Base-by-base conservation (phyloP, 768 basidiomycete genomes). In the Coprinopsis cinerea region DNA sequence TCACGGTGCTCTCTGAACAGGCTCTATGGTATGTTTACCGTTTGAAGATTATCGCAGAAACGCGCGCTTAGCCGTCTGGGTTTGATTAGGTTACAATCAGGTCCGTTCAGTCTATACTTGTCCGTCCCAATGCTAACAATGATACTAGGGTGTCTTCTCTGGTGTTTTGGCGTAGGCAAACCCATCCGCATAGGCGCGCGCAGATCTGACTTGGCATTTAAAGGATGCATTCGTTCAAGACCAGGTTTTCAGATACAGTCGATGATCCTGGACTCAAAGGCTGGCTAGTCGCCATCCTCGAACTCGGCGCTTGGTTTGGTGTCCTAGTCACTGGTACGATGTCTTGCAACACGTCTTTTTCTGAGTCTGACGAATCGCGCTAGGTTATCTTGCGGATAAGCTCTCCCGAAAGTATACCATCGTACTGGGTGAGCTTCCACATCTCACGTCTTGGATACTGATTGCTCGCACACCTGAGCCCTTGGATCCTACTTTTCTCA, bases 301-400 rank as follows among this genome's bases (percentile, higher is more conserved):
- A 86, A 65, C 72, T 85, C 13, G 83, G 82, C 49, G 87, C 88
- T 20, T 87, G 87, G 82, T 70, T 83, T 52, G 88, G 88, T 53
- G 82, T 85, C 10, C 74, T 91, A 17, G 65, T 76, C 48, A 85
- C 85, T 40, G 87, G 86, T 65, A 52, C 50, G 54, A 42, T 1
- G 32, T 26, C 18, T 26, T 9, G 23, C 3, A 35, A 14, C 40
- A 20, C 30, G 23, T 22, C n/a, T 22, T 30, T 44, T 18, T 48
- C 35, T 35, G 20, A 34, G 15, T 22, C 27, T 32, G 9, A 49
- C 22, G 7, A 18, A 11, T 25, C 10, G 48, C 17, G 35, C 13
- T 34, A 75, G 76, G 74, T 32, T 81, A 79, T 58, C 67, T 86
- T 43, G 83, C 84, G 18, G 88, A 91, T 59, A 81, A 74, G 59